Conservation (phyloP, 129 eudicot genomes). For the Tagetes patula region DNA sequence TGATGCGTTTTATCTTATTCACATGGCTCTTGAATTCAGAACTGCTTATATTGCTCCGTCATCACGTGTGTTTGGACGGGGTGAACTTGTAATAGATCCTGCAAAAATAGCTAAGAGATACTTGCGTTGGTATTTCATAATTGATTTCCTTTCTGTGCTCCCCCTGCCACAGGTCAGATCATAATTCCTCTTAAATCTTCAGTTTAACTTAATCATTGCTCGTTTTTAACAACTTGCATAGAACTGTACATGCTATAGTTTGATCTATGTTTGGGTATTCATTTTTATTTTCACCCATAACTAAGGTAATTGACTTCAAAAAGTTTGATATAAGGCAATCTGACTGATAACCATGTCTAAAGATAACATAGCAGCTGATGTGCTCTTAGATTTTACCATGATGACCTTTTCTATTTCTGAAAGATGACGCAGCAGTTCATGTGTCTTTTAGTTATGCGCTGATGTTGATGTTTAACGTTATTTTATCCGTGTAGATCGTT, state of each 20-base stretch:
- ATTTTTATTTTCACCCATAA: neutral
- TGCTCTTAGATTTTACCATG: constrained; percentile 5
- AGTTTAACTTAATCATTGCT: neutral
- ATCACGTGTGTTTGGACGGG: constrained; percentile 94
- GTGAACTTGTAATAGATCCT: constrained; percentile 95
- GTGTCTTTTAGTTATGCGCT: neutral
- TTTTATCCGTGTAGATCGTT: constrained; percentile 61
- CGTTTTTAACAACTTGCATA: neutral
- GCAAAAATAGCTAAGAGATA: constrained; percentile 81
- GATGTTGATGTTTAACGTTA: neutral
- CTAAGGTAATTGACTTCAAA: neutral
- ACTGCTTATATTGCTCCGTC: constrained; percentile 97
- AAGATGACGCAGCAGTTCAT: neutral
- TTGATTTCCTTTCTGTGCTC: constrained; percentile 83
- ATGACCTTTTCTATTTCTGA: neutral
- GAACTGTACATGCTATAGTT: neutral
- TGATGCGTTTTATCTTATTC: constrained; percentile 84
- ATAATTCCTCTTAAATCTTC: constrained; percentile 12
- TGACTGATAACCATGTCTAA: neutral
- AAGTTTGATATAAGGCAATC: neutral
- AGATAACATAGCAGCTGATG: neutral
- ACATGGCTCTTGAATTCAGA: constrained; percentile 87
- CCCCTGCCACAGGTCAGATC: constrained; percentile 88
- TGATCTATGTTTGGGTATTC: neutral
- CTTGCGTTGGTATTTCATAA: constrained; percentile 68